A percentile compares a stretch with the other conserved stretches of the same genome.
Evolutionary conservation across 176 grass and related monocot genomes (phyloP).

Genomic region (Avena insularis): DNA sequence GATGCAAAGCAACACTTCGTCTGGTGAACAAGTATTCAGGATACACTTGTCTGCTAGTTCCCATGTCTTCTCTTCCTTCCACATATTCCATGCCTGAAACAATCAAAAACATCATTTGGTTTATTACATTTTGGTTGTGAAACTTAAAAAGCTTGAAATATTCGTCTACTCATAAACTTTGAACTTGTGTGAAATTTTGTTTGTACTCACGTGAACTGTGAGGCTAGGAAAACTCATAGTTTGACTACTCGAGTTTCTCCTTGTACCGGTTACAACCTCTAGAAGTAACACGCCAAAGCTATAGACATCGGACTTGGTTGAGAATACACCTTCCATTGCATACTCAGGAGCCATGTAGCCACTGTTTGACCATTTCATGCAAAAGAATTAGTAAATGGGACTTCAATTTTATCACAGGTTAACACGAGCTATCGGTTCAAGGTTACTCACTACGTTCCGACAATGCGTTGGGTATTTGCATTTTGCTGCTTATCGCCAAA

Average conservation of each 20-base stretch:
- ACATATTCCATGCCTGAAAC: constrained; percentile 45
- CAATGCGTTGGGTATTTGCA: constrained; percentile 13
- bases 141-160: background rate
- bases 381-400: background rate
- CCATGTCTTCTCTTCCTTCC: constrained; percentile 44
- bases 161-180: background rate
- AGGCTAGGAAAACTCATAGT: constrained; percentile 42
- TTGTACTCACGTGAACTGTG: constrained; percentile 42
- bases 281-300: constrained; percentile 60
- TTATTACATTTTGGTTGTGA: no score
- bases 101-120: no score
- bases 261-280: constrained; percentile 49
- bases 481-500: constrained; percentile 49
- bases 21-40: no score
- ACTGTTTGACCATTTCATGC: background rate
- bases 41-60: background rate
- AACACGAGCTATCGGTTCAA: background rate
- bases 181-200: background rate
- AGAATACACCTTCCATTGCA: constrained; percentile 65
- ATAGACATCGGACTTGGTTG: constrained; percentile 58
- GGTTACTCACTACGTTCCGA: constrained; percentile 50
- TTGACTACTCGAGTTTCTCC: constrained; percentile 38
- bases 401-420: background rate
- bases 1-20: no score
- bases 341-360: constrained; percentile 71